Evolutionary conservation across 345 rosid genomes (phyloP).

Genomic region (Eucalyptus regnans): DNA sequence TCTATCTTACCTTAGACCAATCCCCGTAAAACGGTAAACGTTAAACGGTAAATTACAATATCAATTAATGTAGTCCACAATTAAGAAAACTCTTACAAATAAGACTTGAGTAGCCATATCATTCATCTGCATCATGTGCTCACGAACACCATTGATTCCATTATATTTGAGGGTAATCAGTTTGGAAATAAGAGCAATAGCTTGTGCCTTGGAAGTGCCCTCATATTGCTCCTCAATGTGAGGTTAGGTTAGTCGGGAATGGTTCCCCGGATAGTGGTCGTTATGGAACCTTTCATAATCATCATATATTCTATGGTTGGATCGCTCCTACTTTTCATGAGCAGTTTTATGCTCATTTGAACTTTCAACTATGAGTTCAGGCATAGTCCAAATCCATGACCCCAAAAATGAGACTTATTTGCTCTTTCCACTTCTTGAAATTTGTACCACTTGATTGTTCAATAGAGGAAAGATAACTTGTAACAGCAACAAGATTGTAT

Average conservation of each 20-base stretch:
- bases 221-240: not conserved
- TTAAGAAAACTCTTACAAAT: too few relatives aligned
- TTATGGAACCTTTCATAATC: not conserved
- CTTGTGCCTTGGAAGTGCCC: not conserved
- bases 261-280: not conserved
- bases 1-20: too few relatives aligned
- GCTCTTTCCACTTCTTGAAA: not conserved
- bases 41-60: too few relatives aligned
- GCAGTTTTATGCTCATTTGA: not conserved
- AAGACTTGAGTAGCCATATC: not conserved
- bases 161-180: not conserved
- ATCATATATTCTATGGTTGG: not conserved
- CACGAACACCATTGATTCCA: not conserved
- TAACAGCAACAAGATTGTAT: too few relatives aligned
- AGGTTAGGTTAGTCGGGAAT: not conserved
- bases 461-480: not conserved
- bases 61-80: too few relatives aligned
- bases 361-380: not conserved
- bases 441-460: not conserved
- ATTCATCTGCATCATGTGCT: not conserved
- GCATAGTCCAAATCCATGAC: not conserved
- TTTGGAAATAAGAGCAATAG: not conserved
- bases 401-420: not conserved
- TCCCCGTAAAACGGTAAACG: too few relatives aligned
- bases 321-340: not conserved